These are phyloP conservation scores for Comarum palustre DNA, from an alignment of 306 rosid genomes.

Conservation along the genomic window DNA sequence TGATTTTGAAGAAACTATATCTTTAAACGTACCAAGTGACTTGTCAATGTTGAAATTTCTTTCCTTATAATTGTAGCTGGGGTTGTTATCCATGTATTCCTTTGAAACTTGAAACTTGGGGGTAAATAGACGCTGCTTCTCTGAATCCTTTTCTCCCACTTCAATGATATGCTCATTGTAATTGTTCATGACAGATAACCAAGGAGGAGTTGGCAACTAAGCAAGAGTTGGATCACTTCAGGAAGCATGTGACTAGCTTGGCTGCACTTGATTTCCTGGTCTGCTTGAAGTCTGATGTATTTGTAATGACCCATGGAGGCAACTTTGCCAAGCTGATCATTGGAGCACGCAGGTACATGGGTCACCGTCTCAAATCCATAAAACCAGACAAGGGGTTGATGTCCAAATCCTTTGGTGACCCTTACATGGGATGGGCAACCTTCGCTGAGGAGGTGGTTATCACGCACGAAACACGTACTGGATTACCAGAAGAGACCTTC, in stretches of 20 bases:
- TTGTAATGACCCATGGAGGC: conserved; percentile 99
- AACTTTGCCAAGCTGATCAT: conserved; percentile 95
- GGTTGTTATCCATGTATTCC: not conserved
- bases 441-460: conserved; percentile 87
- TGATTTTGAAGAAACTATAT: not conserved
- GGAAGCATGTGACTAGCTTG: conserved; percentile 95
- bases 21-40: not conserved
- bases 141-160: conserved; percentile 5
- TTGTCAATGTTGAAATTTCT: not conserved
- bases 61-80: not conserved
- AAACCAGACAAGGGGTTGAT: conserved; percentile 97
- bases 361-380: conserved; percentile 85
- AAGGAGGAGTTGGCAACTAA: conserved; percentile 90
- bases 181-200: conserved; percentile 56
- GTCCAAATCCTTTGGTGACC: conserved; percentile 99
- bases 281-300: conserved; percentile 95
- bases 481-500: conserved; percentile 89
- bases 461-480: conserved; percentile 85
- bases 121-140: not conserved
- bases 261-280: conserved; percentile 98
- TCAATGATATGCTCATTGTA: conserved; percentile 3
- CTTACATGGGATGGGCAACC: conserved; percentile 97
- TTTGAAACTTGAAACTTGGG: not conserved
- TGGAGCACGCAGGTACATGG: conserved; percentile 96
- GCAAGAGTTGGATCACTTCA: conserved; percentile 78